Conservation (phyloP, 106 monocot species). For the Cymbidium sinense region DNA sequence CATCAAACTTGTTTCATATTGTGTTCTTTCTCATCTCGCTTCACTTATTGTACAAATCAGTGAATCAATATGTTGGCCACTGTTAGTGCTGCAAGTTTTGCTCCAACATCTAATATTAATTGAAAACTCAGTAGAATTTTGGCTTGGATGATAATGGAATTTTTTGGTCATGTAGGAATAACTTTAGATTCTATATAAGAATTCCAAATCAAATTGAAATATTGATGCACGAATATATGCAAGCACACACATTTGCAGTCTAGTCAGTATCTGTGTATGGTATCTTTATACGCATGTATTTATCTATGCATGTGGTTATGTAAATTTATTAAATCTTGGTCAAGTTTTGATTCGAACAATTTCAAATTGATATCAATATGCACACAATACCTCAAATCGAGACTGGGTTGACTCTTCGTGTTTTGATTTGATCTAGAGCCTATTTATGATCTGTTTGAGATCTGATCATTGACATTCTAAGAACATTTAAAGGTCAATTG, state of each 20-base stretch:
- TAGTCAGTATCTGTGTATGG: too few species aligned
- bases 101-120: neutral
- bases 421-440: neutral
- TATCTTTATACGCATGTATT: too few species aligned
- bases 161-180: neutral
- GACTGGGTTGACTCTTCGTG: neutral
- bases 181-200: neutral
- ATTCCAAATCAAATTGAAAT: neutral
- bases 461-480: neutral
- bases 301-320: too few species aligned
- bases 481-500: neutral
- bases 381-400: neutral
- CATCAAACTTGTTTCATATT: too few species aligned
- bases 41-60: neutral
- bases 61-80: neutral
- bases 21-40: too few species aligned
- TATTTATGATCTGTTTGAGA: neutral
- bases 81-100: neutral
- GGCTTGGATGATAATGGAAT: neutral
- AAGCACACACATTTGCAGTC: too few species aligned
- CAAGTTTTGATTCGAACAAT: neutral
- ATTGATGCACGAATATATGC: too few species aligned
- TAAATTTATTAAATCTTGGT: too few species aligned
- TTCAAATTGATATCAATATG: too few species aligned
- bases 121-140: neutral